Evolutionary conservation across 805 yeast species (phyloP).

Genomic region (Candida multigemmis): DNA sequence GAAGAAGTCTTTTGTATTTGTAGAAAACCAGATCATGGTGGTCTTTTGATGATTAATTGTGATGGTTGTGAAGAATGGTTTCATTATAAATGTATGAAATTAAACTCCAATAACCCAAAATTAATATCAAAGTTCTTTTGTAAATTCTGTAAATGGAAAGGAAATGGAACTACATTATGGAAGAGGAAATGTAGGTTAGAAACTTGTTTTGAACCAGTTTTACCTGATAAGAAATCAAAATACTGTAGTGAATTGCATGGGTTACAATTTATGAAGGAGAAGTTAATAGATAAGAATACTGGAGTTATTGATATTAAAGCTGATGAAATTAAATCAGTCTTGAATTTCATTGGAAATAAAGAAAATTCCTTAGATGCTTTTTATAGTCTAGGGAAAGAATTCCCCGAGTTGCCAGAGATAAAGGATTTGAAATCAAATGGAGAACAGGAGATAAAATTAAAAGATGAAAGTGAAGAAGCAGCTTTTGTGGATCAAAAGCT

Average conservation of each 20-base stretch:
- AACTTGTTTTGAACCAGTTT: constrained; percentile 49
- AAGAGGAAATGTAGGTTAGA: constrained; percentile 63
- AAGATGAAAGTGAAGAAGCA: too few relatives aligned
- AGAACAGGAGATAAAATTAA: too few relatives aligned
- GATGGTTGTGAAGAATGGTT: constrained; percentile 96
- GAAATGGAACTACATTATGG: constrained; percentile 52
- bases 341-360: constrained; percentile 11
- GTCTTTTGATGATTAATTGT: constrained; percentile 82
- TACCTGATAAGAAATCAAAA: constrained; percentile 43
- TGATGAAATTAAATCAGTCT: constrained; percentile 13
- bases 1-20: constrained; percentile 74
- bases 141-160: constrained; percentile 57
- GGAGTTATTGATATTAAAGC: constrained; percentile 8
- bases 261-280: constrained; percentile 22
- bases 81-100: constrained; percentile 70
- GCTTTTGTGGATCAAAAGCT: too few relatives aligned
- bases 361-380: constrained; percentile 12
- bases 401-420: constrained; percentile 37
- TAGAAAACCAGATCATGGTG: constrained; percentile 66
- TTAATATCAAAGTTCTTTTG: constrained; percentile 64
- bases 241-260: constrained; percentile 78
- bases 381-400: constrained; percentile 15
- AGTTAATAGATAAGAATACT: constrained; percentile 9
- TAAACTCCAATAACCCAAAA: constrained; percentile 40
- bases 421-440: constrained; percentile 9